Evolutionary conservation across 2,329 filamentous ascomycete genomes (phyloP).

Genomic region (Keithomyces neogunnii): DNA sequence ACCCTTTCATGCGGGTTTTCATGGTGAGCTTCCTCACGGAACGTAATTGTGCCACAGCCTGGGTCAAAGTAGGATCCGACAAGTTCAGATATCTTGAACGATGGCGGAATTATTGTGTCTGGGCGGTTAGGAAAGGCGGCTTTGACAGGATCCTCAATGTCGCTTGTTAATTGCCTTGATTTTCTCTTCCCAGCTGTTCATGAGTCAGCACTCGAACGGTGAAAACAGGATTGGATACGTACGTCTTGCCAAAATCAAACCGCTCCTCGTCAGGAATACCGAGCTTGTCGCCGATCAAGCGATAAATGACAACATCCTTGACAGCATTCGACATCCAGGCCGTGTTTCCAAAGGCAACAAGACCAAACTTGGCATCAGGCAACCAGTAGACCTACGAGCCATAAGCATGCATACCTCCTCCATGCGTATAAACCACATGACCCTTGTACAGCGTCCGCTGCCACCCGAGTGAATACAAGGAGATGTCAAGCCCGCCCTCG

Average conservation of each 20-base stretch:
- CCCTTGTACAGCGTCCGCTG: slow-evolving; percentile 15
- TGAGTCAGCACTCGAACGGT: not conserved
- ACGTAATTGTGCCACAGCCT: slow-evolving; percentile 24
- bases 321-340: slow-evolving; percentile 27
- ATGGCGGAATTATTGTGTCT: slow-evolving; percentile 23
- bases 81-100: slow-evolving; percentile 23
- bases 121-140: slow-evolving; percentile 29
- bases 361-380: slow-evolving; percentile 19
- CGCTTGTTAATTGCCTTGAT: slow-evolving; percentile 8
- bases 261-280: slow-evolving; percentile 7
- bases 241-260: not conserved
- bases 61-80: slow-evolving; percentile 35
- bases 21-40: slow-evolving; percentile 11
- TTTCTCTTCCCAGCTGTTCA: not conserved
- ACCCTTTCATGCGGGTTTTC: slow-evolving; percentile 7
- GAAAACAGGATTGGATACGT: not conserved
- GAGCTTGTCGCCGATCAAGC: slow-evolving; percentile 21
- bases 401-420: slow-evolving; percentile 17
- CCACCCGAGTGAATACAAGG: slow-evolving; percentile 23
- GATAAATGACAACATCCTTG: slow-evolving; percentile 14
- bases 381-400: slow-evolving; percentile 23
- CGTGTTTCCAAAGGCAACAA: slow-evolving; percentile 30
- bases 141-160: slow-evolving; percentile 20
- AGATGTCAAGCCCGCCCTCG: slow-evolving; percentile 8
- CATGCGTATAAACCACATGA: slow-evolving; percentile 21